These are phyloP conservation scores for Penicillium longicatenatum DNA, from an alignment of 495 filamentous ascomycete genomes.

Conservation along the genomic window DNA sequence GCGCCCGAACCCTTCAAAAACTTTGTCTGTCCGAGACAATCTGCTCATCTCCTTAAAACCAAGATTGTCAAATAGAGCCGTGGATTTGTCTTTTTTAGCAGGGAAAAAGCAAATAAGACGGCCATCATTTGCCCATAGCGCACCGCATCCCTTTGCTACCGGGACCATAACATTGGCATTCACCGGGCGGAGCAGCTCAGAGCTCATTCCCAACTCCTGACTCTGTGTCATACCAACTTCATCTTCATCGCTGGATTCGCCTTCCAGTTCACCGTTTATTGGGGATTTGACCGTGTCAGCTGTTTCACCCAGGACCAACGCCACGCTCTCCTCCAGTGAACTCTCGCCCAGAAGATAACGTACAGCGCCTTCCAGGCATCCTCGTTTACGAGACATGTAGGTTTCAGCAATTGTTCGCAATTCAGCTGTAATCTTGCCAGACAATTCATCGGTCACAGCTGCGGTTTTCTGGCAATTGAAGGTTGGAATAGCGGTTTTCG, in stretches of 20 bases:
- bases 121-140: conserved; percentile 75
- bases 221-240: conserved; percentile 62
- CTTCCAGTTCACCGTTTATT: conserved; percentile 61
- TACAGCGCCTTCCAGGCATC: conserved; percentile 80
- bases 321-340: conserved; percentile 71
- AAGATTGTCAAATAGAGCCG: conserved; percentile 62
- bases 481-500: conserved; percentile 60
- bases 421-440: conserved; percentile 64
- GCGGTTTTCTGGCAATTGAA: conserved; percentile 78
- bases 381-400: conserved; percentile 67
- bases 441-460: conserved; percentile 69
- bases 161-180: conserved; percentile 78
- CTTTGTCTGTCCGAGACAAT: conserved; percentile 60
- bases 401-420: conserved; percentile 68
- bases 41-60: conserved; percentile 63
- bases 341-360: conserved; percentile 85
- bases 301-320: conserved; percentile 59
- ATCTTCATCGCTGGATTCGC: conserved; percentile 84
- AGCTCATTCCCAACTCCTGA: conserved; percentile 57
- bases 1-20: conserved; percentile 89
- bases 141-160: conserved; percentile 71
- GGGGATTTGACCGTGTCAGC: conserved; percentile 48
- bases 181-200: conserved; percentile 53
- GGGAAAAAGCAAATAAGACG: conserved; percentile 86
- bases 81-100: conserved; percentile 72